A percentile compares a stretch with the other conserved stretches of the same genome.
Conservation (phyloP, 73 alveolate species). For the Paramecium primaurelia region DNA sequence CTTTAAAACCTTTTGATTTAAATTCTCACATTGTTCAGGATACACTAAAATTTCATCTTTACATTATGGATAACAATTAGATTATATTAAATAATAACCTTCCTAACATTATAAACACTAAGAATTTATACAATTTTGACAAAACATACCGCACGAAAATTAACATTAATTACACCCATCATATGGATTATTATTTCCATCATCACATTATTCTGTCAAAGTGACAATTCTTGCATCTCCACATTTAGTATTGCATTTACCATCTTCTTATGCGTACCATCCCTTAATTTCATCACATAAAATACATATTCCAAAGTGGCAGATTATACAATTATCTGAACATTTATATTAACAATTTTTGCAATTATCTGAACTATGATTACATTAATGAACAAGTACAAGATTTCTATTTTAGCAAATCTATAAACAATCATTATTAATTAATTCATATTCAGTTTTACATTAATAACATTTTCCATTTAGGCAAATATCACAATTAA, state of each 20-base stretch:
- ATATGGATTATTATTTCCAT: background rate
- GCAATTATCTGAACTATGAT: background rate
- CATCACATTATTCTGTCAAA: background rate
- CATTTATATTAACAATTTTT: background rate
- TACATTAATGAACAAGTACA: background rate
- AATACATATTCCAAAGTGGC: background rate
- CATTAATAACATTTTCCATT: background rate
- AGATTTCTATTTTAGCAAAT: background rate
- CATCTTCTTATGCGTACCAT: background rate
- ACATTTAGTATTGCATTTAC: background rate
- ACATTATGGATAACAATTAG: background rate
- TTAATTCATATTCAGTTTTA: background rate
- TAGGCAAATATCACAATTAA: background rate
- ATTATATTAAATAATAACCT: background rate
- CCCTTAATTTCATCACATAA: background rate
- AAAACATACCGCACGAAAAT: background rate
- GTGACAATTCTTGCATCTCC: background rate
- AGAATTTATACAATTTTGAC: background rate
- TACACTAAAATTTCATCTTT: background rate
- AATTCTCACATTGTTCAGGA: background rate
- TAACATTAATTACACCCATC: background rate
- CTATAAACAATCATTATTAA: background rate
- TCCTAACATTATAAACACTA: background rate
- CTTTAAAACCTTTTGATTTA: background rate
- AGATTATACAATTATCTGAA: background rate